Conservation (phyloP, 768 basidiomycete species). For the Glaciozyma antarctica region DNA sequence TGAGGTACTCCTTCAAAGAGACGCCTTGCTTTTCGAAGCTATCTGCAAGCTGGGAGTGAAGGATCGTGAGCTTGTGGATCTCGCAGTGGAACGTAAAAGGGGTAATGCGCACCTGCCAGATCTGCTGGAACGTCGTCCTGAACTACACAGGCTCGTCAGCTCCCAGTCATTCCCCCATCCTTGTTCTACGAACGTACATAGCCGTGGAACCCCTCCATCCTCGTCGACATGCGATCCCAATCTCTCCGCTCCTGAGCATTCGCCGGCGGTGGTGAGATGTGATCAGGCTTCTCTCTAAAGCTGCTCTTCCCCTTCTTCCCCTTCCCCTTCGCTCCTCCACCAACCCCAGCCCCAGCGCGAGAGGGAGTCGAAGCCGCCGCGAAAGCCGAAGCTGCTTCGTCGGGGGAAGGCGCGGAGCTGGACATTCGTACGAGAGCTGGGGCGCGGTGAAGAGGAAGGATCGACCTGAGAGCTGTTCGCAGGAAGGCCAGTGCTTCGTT, state of each 20-base stretch:
- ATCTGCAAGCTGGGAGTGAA: conserved; percentile 46
- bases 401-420: no score
- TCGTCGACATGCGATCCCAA: conserved; percentile 13
- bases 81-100: no score
- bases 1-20: conserved; percentile 9
- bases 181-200: conserved; percentile 1
- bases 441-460: no score
- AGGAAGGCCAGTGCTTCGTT: no score
- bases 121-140: conserved; percentile 44
- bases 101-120: conserved; percentile 47
- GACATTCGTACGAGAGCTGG: no score
- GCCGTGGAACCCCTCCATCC: conserved; percentile 29
- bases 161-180: background rate
- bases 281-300: conserved; percentile 8
- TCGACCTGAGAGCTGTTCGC: no score
- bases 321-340: background rate
- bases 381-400: background rate
- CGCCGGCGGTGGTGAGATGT: conserved; percentile 16
- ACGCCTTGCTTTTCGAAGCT: conserved; percentile 55
- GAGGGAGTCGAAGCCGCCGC: background rate
- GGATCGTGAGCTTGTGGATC: no score
- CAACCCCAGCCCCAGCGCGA: background rate
- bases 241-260: conserved; percentile 19
- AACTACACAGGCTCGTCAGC: background rate
- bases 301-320: conserved; percentile 2